Base-by-base conservation (phyloP, 768 basidiomycete genomes). In the Pholiota conissans region DNA sequence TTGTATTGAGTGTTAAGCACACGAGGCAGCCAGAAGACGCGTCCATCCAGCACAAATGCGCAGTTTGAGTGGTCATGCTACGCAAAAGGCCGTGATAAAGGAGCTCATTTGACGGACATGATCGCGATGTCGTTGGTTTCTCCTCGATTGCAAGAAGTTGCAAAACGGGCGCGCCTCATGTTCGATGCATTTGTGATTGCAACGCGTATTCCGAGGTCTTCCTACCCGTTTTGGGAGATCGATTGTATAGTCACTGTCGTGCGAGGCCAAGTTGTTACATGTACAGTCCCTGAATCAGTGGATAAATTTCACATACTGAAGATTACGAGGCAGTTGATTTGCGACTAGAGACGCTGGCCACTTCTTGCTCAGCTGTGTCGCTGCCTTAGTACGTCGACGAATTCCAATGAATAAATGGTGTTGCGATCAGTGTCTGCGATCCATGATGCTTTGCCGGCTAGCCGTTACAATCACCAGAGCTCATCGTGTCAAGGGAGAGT, bases 1-100 rank as follows among this genome's bases (percentile, higher is more conserved):
- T 61, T 66, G 61, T 66, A 66, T 49, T 28, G 29, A 60, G 50
- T 39, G 46, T 45, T 34, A 50, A 53, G n/a, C 39, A 56, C 57
- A 67, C 47, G 66, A 65, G 64, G 66, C 66, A 13, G 30, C 13
- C 13, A 60, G 46, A 55, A 56, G 50, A 39, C 57, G 61, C 61
- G 27, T 62, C 50, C 45, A 57, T 18, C 35, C 2, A 28, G 32
- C 18, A 56, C 49, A 49, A 57, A 20, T 42, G 53, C 53, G 53
- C 53, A 54, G 53, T 42, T 45, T 45, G 42, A 24, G 22, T 45
- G 42, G 10, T 20, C n/a, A 9, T 20, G 22, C 9, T 9, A 45
- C 22, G 42, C 42, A 45, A 24, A 24, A 24, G 42, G 22, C 42
- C 42, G 42, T 46, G 53, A 54, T 54, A 54, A 30, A 39, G 29